phyloP scores from a whole-genome alignment of 176 grass and related monocot genomes.

The Areca catechu region DNA sequence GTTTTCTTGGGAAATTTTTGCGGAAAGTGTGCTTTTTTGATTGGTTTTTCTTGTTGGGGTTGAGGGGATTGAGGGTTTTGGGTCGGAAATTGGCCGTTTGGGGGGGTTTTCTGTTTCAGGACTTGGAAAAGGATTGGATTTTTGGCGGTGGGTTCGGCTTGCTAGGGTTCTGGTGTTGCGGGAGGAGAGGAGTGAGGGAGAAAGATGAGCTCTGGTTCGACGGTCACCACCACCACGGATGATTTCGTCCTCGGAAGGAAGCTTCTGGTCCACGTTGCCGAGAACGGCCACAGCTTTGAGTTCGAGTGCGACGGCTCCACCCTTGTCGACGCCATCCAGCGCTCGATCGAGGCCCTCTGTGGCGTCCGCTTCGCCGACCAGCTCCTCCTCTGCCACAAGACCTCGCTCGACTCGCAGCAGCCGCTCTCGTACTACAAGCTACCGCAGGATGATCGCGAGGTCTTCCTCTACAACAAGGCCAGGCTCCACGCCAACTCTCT shows the following conservation, averaged over 20 bases:
- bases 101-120: neutral
- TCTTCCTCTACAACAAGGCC: slow-evolving; percentile 93
- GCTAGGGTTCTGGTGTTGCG: slow-evolving; percentile 1
- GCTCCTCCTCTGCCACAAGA: slow-evolving; percentile 72
- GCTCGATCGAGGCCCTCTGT: slow-evolving; percentile 48
- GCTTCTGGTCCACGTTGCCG: slow-evolving; percentile 74
- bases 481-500: slow-evolving; percentile 42
- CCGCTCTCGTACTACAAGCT: slow-evolving; percentile 73
- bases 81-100: too few relatives aligned
- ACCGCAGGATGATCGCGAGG: slow-evolving; percentile 68
- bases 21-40: too few relatives aligned
- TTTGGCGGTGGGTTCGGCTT: neutral
- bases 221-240: slow-evolving; percentile 43
- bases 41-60: too few relatives aligned
- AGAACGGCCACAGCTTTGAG: slow-evolving; percentile 92
- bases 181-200: slow-evolving; percentile 1
- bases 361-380: slow-evolving; percentile 49
- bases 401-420: slow-evolving; percentile 49
- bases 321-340: slow-evolving; percentile 52
- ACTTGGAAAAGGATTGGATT: neutral
- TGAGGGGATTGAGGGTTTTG: too few relatives aligned
- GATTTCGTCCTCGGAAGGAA: slow-evolving; percentile 53
- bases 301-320: slow-evolving; percentile 69
- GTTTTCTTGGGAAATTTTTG: too few relatives aligned
- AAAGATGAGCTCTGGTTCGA: slow-evolving; percentile 85